Percentiles rank a stretch among this genome's conserved stretches.
Evolutionary conservation across 1,284 basidiomycete species (phyloP).

Genomic region (Trametes polyzona): DNA sequence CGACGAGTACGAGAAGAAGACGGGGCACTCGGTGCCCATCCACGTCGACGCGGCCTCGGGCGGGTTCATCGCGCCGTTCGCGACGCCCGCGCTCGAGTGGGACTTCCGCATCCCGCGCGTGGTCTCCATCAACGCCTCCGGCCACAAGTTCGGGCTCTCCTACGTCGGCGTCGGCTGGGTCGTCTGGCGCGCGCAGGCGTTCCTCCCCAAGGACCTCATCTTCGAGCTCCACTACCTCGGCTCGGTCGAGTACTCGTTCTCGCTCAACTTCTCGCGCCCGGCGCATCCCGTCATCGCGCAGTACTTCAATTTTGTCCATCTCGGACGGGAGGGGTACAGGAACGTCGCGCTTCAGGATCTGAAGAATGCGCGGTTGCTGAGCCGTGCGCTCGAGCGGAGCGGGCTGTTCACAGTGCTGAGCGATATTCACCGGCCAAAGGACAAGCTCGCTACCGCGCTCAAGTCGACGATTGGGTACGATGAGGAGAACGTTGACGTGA

Average conservation of each 20-base stretch:
- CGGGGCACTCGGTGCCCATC: slow-evolving; percentile 81
- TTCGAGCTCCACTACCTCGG: slow-evolving; percentile 89
- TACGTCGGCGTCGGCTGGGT: slow-evolving; percentile 93
- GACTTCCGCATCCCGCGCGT: slow-evolving; percentile 89
- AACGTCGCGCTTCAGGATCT: slow-evolving; percentile 77
- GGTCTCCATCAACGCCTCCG: slow-evolving; percentile 86
- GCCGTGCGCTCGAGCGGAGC: slow-evolving; percentile 83
- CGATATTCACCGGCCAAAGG: slow-evolving; percentile 61
- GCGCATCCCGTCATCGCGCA: slow-evolving; percentile 91
- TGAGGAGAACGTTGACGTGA: slow-evolving; percentile 60
- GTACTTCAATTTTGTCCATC: slow-evolving; percentile 89
- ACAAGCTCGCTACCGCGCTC: slow-evolving; percentile 38
- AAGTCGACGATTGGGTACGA: slow-evolving; percentile 45
- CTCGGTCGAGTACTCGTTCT: slow-evolving; percentile 74
- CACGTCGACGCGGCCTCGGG: slow-evolving; percentile 87
- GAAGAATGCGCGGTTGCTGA: slow-evolving; percentile 84
- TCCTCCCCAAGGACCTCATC: slow-evolving; percentile 86
- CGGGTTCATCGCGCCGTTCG: slow-evolving; percentile 87
- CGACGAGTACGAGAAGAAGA: slow-evolving; percentile 85
- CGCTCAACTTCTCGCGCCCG: slow-evolving; percentile 93
- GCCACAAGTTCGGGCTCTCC: slow-evolving; percentile 88
- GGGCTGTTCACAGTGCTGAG: slow-evolving; percentile 79
- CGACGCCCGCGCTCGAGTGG: slow-evolving; percentile 79
- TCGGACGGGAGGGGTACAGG: slow-evolving; percentile 85
- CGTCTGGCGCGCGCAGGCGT: slow-evolving; percentile 77